Conservation (phyloP, 139 green algal species). For the Astrephomene gubernaculifera region DNA sequence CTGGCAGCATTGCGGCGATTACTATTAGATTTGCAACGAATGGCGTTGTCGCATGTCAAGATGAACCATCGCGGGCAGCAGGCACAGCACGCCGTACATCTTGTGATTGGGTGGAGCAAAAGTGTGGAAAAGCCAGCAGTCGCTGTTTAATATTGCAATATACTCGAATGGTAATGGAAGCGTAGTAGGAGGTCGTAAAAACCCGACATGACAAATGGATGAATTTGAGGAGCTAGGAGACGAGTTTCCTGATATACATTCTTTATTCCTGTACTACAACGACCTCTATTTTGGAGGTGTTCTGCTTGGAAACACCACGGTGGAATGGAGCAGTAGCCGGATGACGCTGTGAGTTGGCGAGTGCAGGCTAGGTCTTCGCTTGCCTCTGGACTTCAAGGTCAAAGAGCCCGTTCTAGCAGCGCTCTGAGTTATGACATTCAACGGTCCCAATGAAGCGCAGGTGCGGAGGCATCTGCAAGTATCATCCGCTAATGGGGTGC, state of each 20-base stretch:
- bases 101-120: too few relatives aligned
- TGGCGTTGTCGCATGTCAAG: not conserved
- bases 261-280: constrained; percentile 48
- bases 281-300: constrained; percentile 44
- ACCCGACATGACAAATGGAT: not conserved
- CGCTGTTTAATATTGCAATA: too few relatives aligned
- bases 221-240: constrained; percentile 15
- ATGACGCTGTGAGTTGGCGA: constrained; percentile 79
- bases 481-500: constrained; percentile 62
- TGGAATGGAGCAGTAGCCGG: constrained; percentile 80
- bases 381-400: too few relatives aligned
- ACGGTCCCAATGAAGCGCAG: constrained; percentile 19
- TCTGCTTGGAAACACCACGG: constrained; percentile 73
- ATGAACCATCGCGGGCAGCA: not conserved
- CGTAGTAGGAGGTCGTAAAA: not conserved
- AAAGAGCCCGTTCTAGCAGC: too few relatives aligned
- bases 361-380: not conserved
- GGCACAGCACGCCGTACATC: constrained; percentile 4
- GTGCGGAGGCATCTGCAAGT: constrained; percentile 75
- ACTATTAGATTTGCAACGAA: not conserved
- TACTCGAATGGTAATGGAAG: too few relatives aligned
- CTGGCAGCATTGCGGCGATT: not conserved
- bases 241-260: constrained; percentile 39
- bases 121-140: too few relatives aligned
- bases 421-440: too few relatives aligned